phyloP scores from a whole-genome alignment of 2,329 filamentous ascomycete genomes.

The Botrytis hyacinthi region DNA sequence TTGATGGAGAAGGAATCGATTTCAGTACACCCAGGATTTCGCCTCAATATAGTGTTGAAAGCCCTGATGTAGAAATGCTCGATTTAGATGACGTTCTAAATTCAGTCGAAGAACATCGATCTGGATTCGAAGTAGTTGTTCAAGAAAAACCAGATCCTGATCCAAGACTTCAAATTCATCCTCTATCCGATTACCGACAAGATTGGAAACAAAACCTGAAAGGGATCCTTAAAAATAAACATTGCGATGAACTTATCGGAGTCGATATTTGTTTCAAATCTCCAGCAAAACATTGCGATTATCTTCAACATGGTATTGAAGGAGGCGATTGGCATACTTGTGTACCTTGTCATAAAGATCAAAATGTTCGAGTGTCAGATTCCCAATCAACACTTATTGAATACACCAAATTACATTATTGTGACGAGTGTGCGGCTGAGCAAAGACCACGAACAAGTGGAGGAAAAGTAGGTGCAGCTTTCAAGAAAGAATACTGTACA shows the following conservation, averaged over 20 bases:
- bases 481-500: background rate
- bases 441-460: background rate
- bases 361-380: background rate
- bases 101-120: background rate
- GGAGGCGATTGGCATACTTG: conserved; percentile 1
- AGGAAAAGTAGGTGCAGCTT: accelerated
- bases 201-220: background rate
- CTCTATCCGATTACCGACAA: background rate
- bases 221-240: background rate
- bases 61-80: background rate
- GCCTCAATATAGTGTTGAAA: background rate
- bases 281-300: conserved; percentile 6
- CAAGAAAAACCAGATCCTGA: background rate
- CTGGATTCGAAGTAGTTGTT: background rate
- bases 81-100: background rate
- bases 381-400: background rate
- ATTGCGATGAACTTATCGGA: conserved; percentile 4
- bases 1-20: background rate
- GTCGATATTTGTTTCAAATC: conserved; percentile 8
- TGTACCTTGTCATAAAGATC: background rate
- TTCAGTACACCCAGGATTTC: too few species aligned
- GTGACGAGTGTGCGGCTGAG: background rate
- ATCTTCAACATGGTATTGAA: background rate
- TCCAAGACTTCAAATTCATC: background rate
- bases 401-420: conserved; percentile 2